Conservation (phyloP, 768 basidiomycete genomes). For the Calocybe gangraenosa region DNA sequence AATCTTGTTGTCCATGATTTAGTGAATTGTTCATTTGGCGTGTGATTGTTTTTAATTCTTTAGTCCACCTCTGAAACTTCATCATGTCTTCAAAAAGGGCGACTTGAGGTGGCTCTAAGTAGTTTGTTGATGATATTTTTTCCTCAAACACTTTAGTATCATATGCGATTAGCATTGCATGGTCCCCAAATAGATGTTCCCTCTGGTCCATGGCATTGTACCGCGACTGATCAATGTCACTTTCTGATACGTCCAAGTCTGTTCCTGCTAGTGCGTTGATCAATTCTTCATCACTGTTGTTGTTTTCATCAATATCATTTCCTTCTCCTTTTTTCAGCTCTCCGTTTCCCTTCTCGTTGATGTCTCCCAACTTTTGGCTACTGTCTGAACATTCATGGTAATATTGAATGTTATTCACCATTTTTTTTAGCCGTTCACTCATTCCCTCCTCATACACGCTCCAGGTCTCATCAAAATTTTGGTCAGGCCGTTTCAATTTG, state of each 20-base stretch:
- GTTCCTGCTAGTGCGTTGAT: neutral
- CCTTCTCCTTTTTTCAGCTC: neutral
- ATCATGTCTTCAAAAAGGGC: too few species aligned
- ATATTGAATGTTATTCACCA: conserved; percentile 30
- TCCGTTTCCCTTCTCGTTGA: neutral
- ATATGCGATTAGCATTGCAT: neutral
- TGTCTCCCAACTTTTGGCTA: too few species aligned
- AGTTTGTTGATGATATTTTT: neutral
- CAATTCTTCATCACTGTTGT: neutral
- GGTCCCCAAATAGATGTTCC: neutral
- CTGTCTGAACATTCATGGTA: conserved; percentile 25
- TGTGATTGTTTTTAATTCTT: too few species aligned
- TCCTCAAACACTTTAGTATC: neutral
- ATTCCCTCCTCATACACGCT: conserved; percentile 17
- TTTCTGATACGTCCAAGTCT: neutral
- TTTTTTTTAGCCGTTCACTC: conserved; percentile 12
- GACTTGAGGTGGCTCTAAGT: too few species aligned
- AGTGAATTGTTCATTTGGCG: too few species aligned
- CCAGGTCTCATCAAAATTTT: conserved; percentile 20
- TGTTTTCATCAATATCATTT: neutral
- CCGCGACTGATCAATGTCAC: neutral
- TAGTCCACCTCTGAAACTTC: too few species aligned
- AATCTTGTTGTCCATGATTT: neutral
- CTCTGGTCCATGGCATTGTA: neutral
- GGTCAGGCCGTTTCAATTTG: conserved; percentile 16